Percentiles rank a stretch among this genome's conserved stretches.
phyloP scores from a whole-genome alignment of 495 filamentous ascomycete species.

The Daldinia grandis region DNA sequence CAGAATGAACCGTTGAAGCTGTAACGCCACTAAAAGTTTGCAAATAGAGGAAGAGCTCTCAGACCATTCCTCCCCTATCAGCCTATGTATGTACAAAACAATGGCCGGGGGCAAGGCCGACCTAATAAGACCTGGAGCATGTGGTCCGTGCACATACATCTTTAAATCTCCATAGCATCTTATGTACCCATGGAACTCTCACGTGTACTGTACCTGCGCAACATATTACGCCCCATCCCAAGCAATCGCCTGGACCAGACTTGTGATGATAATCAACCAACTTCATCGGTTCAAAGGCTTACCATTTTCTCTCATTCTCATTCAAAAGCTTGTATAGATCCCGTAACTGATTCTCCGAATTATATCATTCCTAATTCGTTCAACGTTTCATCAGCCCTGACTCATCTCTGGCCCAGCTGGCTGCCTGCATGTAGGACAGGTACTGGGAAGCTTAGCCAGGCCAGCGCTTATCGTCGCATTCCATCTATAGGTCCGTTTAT shows the following conservation, averaged over 20 bases:
- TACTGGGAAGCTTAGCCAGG: conserved; percentile 19
- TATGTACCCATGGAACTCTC: conserved; percentile 36
- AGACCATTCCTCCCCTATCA: neutral
- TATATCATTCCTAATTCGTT: conserved; percentile 16
- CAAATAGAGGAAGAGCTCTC: conserved; percentile 1
- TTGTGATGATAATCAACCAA: conserved; percentile 9
- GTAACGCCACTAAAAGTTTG: conserved; percentile 1
- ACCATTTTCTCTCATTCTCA: neutral
- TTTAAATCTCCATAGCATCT: conserved; percentile 27
- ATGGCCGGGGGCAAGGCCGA: neutral
- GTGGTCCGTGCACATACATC: conserved; percentile 18
- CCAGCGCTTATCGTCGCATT: conserved; percentile 18
- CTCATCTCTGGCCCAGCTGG: neutral
- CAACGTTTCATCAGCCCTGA: conserved; percentile 2
- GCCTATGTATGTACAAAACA: neutral
- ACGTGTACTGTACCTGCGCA: conserved; percentile 40
- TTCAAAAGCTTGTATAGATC: conserved; percentile 11
- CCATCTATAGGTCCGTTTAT: conserved; percentile 10
- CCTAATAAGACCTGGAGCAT: neutral
- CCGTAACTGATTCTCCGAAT: neutral
- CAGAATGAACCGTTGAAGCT: neutral
- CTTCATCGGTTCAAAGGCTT: neutral
- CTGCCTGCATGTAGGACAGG: neutral
- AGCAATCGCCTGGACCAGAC: conserved; percentile 1
- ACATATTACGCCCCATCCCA: conserved; percentile 15